phyloP scores from a whole-genome alignment of 2,329 filamentous ascomycete genomes.

The Nectriaceae sp. region DNA sequence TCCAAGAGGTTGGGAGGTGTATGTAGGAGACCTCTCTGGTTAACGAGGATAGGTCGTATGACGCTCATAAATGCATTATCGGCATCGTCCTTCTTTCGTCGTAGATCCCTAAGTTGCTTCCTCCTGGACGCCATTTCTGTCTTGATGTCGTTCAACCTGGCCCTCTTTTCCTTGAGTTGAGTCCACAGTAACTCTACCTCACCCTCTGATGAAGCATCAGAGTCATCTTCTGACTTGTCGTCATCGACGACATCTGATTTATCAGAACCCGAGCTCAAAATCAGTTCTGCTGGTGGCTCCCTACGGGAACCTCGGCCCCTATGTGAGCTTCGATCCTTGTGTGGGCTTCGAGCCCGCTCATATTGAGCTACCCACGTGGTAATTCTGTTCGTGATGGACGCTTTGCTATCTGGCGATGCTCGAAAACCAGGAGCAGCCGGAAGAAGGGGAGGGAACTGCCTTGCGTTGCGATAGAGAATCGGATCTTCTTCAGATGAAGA shows the following conservation, averaged over 20 bases:
- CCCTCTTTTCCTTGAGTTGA: constrained; percentile 36
- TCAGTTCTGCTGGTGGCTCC: constrained; percentile 9
- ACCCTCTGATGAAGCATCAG: constrained; percentile 27
- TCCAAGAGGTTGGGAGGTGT: constrained; percentile 28
- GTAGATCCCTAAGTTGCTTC: constrained; percentile 32
- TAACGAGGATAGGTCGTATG: constrained; percentile 39
- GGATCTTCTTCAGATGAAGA: constrained; percentile 31
- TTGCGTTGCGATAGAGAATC: constrained; percentile 30
- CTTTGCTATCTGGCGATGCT: constrained; percentile 26
- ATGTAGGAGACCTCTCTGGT: constrained; percentile 19
- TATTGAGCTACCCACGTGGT: constrained; percentile 36
- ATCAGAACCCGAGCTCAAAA: constrained; percentile 7
- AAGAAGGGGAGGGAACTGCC: constrained; percentile 35
- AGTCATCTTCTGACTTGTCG: constrained; percentile 14
- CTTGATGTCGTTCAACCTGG: constrained; percentile 31
- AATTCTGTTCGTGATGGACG: constrained; percentile 34
- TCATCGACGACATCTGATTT: constrained; percentile 14
- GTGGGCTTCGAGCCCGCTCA: constrained; percentile 28
- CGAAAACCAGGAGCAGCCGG: constrained; percentile 27
- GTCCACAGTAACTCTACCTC: constrained; percentile 38
- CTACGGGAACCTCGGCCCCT: no score
- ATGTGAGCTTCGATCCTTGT: neutral
- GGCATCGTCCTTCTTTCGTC: constrained; percentile 35
- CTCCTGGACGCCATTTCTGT: constrained; percentile 35
- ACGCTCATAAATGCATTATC: constrained; percentile 44